A percentile compares a stretch with the other conserved stretches of the same genome.
Conservation (phyloP, 306 rosid species). For the Crotalaria pallida region DNA sequence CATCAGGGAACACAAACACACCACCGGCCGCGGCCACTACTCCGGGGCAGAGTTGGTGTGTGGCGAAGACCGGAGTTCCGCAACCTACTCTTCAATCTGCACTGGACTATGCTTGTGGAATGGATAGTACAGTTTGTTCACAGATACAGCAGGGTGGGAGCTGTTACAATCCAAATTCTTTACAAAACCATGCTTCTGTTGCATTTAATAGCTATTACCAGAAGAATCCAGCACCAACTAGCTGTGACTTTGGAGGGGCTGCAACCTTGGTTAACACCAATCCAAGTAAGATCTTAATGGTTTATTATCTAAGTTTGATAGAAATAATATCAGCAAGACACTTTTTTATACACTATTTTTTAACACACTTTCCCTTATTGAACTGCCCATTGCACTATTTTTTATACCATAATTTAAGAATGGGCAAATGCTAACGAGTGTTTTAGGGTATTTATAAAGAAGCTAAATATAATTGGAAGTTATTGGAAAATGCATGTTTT, state of each 20-base stretch:
- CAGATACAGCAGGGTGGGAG: slow-evolving; percentile 75
- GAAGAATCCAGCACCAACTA: slow-evolving; percentile 71
- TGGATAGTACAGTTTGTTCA: slow-evolving; percentile 56
- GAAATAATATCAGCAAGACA: too few relatives aligned
- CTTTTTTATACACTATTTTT: too few relatives aligned
- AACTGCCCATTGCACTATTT: too few relatives aligned
- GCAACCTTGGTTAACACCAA: slow-evolving; percentile 59
- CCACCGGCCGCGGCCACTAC: too few relatives aligned
- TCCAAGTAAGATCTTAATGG: slow-evolving; percentile 56
- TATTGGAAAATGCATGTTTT: too few relatives aligned
- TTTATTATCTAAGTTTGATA: background rate
- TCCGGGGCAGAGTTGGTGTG: slow-evolving; percentile 82
- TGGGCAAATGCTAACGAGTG: too few relatives aligned
- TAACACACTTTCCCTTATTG: too few relatives aligned
- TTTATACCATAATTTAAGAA: too few relatives aligned
- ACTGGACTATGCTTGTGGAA: slow-evolving; percentile 87
- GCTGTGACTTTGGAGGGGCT: slow-evolving; percentile 88
- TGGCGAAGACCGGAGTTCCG: slow-evolving; percentile 60
- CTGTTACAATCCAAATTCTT: slow-evolving; percentile 65
- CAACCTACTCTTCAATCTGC: slow-evolving; percentile 69
- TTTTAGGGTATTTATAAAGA: too few relatives aligned
- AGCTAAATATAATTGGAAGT: too few relatives aligned
- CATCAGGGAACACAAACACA: slow-evolving; percentile 39
- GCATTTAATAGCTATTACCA: slow-evolving; percentile 86
- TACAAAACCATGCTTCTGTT: slow-evolving; percentile 83